Evolutionary conservation across 2,329 filamentous ascomycete species (phyloP), one percentile per base, ranked within the genome.

Genomic region (Knufia fluminis): DNA sequence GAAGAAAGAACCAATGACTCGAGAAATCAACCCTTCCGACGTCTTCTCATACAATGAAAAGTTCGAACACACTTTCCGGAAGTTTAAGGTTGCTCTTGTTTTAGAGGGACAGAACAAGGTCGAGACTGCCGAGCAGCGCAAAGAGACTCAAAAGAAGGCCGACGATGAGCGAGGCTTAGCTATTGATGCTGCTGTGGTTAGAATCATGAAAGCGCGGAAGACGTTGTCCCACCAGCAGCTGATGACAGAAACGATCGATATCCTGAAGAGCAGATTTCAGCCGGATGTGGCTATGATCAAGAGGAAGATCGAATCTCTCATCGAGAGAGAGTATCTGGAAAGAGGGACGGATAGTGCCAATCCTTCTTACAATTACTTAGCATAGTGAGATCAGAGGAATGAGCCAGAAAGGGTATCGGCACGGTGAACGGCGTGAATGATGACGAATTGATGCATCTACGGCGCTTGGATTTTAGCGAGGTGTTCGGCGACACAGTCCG

Each of bases 1-100:
- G 14, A 70, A 78, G 57, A 96, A 95, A 65, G 80, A 89, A 22
- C 87, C 91, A 0, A 79, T 82, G 67, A 83, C 77, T 57, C 92
- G 91, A 65, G 78, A 82, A 1, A 76, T 94, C 53, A 90, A 86
- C 59, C 67, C 80, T 0, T 80, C 80, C 0, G 91, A 97, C 65
- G 76, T 70, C 22, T 97, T 97, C 65, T 76, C 71, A 7, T 94
- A 90, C 73, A 96, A 97, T 62, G 72, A 82, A 26, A 74, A 80
- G 12, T 97, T 95, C 68, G 74, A 79, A 42, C 90, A 86, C 68
- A 89, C 87, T 62, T 82, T 85, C 44, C 77, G 92, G 61, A 88
- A 86, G 65, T 87, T 96, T 68, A 94, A 94, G 66, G 86, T 92
- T 17, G 40, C 46, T 17, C 84, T 92, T 3, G 85, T 95, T 57